phyloP scores from a whole-genome alignment of 148 eudicot species.

The Diospyros lotus region DNA sequence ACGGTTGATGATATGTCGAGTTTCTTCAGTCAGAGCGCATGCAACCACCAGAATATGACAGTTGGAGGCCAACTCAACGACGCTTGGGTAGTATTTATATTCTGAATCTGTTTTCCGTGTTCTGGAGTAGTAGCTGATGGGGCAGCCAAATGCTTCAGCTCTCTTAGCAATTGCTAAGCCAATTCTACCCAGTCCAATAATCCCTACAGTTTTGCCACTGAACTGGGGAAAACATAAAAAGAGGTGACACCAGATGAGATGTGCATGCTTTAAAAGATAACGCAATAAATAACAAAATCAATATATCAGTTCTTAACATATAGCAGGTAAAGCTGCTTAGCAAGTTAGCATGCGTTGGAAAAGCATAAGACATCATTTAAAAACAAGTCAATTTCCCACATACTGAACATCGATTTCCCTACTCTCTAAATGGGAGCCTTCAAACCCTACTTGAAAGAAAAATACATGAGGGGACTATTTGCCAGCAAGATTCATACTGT shows the following conservation, averaged over 20 bases:
- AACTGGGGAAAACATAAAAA: slow-evolving; percentile 36
- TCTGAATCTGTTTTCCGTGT: slow-evolving; percentile 45
- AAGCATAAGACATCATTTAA: no score
- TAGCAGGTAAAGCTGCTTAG: no score
- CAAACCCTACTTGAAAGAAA: no score
- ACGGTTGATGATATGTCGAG: slow-evolving; percentile 71
- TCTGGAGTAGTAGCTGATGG: slow-evolving; percentile 78
- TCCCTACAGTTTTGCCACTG: slow-evolving; percentile 81
- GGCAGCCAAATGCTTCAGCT: slow-evolving; percentile 84
- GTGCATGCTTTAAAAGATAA: not conserved
- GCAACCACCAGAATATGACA: slow-evolving; percentile 70
- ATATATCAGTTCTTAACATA: not conserved
- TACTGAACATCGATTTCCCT: no score
- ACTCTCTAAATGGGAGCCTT: no score
- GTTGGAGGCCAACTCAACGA: slow-evolving; percentile 65
- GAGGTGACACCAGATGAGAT: not conserved
- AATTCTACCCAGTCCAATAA: slow-evolving; percentile 82
- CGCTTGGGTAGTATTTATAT: slow-evolving; percentile 57
- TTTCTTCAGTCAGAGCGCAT: slow-evolving; percentile 67
- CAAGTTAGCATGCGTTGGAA: no score
- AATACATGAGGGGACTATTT: no score
- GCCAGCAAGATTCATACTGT: no score
- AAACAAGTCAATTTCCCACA: no score
- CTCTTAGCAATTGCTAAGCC: slow-evolving; percentile 75
- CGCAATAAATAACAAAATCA: not conserved